Evolutionary conservation across 148 eudicot species (phyloP).

Genomic region (Rhododendron mucronatum): DNA sequence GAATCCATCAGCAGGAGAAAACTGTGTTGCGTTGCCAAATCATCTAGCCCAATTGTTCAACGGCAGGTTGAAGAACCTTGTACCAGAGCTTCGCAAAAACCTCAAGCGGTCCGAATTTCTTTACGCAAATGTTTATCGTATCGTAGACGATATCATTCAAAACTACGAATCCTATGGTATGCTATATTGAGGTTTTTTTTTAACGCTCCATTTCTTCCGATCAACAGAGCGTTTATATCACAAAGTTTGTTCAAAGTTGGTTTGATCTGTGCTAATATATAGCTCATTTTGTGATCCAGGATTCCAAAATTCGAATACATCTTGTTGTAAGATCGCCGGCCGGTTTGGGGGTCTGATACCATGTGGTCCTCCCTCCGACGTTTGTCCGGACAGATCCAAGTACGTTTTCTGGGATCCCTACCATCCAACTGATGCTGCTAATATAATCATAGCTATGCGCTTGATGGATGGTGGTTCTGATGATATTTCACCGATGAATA

Average conservation of each 20-base stretch:
- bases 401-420: slow-evolving; percentile 89
- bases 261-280: background rate
- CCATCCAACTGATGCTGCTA: slow-evolving; percentile 84
- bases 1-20: slow-evolving; percentile 53
- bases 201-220: background rate
- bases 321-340: slow-evolving; percentile 64
- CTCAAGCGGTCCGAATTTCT: slow-evolving; percentile 52
- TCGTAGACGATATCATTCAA: slow-evolving; percentile 42
- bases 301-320: slow-evolving; percentile 51
- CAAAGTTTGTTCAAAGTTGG: background rate
- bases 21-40: slow-evolving; percentile 64
- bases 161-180: slow-evolving; percentile 61
- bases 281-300: slow-evolving; percentile 33
- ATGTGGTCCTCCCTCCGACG: slow-evolving; percentile 55
- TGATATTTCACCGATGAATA: slow-evolving; percentile 52
- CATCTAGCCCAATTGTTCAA: slow-evolving; percentile 65
- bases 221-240: background rate
- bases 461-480: slow-evolving; percentile 47
- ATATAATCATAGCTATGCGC: slow-evolving; percentile 53
- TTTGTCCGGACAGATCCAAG: slow-evolving; percentile 64
- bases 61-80: slow-evolving; percentile 37
- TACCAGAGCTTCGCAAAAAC: slow-evolving; percentile 31
- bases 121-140: slow-evolving; percentile 60
- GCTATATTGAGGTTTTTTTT: background rate
- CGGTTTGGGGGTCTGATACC: slow-evolving; percentile 73